phyloP scores from a whole-genome alignment of 306 rosid species.

The Vigna angularis region DNA sequence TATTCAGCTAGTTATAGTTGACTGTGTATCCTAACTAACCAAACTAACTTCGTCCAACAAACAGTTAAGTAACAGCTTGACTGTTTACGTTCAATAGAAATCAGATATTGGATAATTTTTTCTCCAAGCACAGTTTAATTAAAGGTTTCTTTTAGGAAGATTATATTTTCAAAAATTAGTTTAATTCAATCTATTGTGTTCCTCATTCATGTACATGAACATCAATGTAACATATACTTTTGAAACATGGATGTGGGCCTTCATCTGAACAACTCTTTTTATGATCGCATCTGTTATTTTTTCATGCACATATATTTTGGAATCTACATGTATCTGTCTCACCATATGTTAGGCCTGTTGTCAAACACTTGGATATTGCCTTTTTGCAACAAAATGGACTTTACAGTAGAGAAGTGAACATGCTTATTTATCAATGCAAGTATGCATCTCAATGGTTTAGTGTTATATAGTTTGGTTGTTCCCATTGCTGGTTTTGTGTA shows the following conservation, averaged over 20 bases:
- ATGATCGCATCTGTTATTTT: neutral
- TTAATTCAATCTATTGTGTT: too few species aligned
- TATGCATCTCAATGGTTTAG: neutral
- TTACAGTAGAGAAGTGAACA: neutral
- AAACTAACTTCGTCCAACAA: too few species aligned
- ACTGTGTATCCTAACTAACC: too few species aligned
- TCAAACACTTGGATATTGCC: neutral
- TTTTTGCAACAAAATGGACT: conserved; percentile 15
- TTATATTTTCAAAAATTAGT: too few species aligned
- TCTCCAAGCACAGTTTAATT: too few species aligned
- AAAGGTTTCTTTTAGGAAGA: too few species aligned
- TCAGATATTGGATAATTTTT: too few species aligned
- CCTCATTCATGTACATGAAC: too few species aligned
- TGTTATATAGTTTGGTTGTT: conserved; percentile 17
- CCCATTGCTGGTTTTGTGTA: neutral
- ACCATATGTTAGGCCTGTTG: neutral
- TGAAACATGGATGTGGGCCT: neutral
- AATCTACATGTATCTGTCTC: neutral
- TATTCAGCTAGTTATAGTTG: too few species aligned
- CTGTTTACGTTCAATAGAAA: too few species aligned
- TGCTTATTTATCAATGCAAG: neutral
- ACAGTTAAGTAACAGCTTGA: too few species aligned
- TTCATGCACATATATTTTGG: neutral
- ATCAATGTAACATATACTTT: too few species aligned
- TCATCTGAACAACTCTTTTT: neutral